Percentiles rank a stretch among this genome's conserved stretches.
These are phyloP conservation scores for Cyberlindnera euphorbiiphila DNA, from an alignment of 805 yeast genomes.

Conservation along the genomic window DNA sequence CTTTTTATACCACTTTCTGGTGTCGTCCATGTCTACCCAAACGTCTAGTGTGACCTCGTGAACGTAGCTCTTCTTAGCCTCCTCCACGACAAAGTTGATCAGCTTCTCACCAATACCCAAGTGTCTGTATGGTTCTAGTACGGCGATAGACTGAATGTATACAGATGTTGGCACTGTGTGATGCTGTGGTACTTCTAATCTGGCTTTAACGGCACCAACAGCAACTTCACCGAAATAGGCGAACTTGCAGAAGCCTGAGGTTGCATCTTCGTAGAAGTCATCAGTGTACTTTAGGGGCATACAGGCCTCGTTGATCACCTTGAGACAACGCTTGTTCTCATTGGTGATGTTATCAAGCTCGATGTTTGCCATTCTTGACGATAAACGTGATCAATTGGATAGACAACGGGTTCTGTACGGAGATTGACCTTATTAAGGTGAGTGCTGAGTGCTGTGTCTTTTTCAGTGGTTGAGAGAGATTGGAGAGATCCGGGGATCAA, in stretches of 20 bases:
- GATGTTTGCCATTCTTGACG: too few relatives aligned
- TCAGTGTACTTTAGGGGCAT: slow-evolving; percentile 52
- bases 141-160: slow-evolving; percentile 65
- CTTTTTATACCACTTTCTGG: slow-evolving; percentile 47
- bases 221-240: slow-evolving; percentile 73
- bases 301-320: slow-evolving; percentile 48
- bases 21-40: slow-evolving; percentile 39
- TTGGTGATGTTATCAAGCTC: slow-evolving; percentile 55
- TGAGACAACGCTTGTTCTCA: slow-evolving; percentile 57
- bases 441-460: too few relatives aligned
- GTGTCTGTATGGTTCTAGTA: slow-evolving; percentile 57
- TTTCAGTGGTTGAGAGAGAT: too few relatives aligned
- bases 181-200: slow-evolving; percentile 40
- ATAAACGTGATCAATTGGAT: too few relatives aligned
- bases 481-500: too few relatives aligned
- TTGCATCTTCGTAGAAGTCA: slow-evolving; percentile 47
- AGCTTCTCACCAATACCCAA: slow-evolving; percentile 60
- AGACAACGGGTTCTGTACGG: background rate
- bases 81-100: slow-evolving; percentile 51
- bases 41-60: slow-evolving; percentile 54
- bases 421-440: too few relatives aligned
- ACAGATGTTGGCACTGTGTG: slow-evolving; percentile 49
- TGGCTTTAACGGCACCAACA: slow-evolving; percentile 71
- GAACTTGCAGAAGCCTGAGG: slow-evolving; percentile 50
- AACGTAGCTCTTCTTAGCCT: slow-evolving; percentile 51